Evolutionary conservation across 1,284 basidiomycete genomes (phyloP).

Genomic region (Ceratobasidium sp.): DNA sequence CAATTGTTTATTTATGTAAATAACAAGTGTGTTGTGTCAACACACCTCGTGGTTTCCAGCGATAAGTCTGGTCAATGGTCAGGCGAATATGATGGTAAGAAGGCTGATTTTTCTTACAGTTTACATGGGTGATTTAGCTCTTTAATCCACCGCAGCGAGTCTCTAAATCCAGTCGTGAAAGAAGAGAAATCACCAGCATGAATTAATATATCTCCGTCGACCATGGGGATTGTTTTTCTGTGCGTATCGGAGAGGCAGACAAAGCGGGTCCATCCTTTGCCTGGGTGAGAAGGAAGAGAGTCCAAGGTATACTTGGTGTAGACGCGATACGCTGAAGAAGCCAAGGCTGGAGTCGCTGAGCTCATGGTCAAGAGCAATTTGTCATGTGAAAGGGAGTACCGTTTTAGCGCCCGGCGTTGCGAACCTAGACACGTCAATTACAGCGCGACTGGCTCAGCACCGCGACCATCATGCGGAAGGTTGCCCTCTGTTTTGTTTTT

Average conservation of each 20-base stretch:
- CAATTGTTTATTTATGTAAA: conserved; percentile 43
- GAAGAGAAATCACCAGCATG: conserved; percentile 47
- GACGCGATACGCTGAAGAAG: conserved; percentile 9
- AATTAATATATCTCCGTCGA: conserved; percentile 43
- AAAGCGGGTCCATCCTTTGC: conserved; percentile 42
- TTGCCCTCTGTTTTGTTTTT: conserved; percentile 12
- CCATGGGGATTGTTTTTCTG: conserved; percentile 39
- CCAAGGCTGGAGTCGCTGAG: not conserved
- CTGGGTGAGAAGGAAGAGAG: conserved; percentile 39
- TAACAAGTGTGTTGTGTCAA: conserved; percentile 44
- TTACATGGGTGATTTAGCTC: conserved; percentile 48
- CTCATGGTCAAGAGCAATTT: conserved; percentile 9
- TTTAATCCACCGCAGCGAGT: conserved; percentile 39
- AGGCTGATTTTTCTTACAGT: conserved; percentile 40
- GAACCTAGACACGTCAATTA: conserved; percentile 30
- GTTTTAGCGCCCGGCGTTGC: conserved; percentile 17
- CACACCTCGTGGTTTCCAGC: conserved; percentile 61
- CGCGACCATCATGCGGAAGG: conserved; percentile 36
- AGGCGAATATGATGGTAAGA: not conserved
- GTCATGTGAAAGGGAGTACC: not conserved
- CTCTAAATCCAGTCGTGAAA: conserved; percentile 35
- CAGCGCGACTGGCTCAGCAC: conserved; percentile 12
- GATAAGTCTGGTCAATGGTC: conserved; percentile 50
- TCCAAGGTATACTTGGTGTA: conserved; percentile 30
- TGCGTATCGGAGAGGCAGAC: conserved; percentile 45